These are phyloP conservation scores for Neurospora sp. DNA, from an alignment of 495 filamentous ascomycete genomes.

Conservation along the genomic window DNA sequence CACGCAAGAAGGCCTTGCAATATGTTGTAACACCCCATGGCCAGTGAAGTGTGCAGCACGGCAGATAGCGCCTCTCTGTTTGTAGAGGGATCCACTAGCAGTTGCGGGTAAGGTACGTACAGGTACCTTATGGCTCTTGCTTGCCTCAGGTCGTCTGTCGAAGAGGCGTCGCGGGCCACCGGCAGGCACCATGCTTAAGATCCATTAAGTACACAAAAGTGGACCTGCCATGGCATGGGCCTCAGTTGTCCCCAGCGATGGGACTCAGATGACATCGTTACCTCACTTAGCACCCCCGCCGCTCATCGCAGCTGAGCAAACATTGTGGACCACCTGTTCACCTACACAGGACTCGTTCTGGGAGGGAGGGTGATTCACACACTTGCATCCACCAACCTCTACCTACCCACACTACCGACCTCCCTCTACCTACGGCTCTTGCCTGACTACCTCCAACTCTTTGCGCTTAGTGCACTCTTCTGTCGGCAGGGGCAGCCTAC, in stretches of 20 bases:
- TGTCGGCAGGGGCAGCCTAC: neutral
- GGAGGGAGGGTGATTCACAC: neutral
- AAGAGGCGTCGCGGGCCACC: neutral
- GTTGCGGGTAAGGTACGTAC: neutral
- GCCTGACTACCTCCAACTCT: neutral
- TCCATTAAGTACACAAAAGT: neutral
- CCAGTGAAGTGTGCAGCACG: neutral
- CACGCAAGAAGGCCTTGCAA: neutral
- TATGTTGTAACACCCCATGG: neutral
- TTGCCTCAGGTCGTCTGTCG: neutral
- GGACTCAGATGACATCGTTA: neutral
- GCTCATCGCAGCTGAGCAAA: neutral
- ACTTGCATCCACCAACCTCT: neutral
- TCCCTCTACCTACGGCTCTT: neutral
- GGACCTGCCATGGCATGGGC: neutral
- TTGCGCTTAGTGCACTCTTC: neutral
- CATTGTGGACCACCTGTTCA: neutral
- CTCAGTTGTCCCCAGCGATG: neutral
- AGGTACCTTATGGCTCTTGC: neutral
- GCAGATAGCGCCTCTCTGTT: neutral
- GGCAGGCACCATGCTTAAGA: neutral
- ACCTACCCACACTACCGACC: neutral
- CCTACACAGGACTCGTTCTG: neutral
- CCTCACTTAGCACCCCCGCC: neutral
- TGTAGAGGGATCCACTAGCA: neutral